These are phyloP conservation scores for Basipetospora chlamydospora DNA, from an alignment of 2,329 filamentous ascomycete genomes.

Conservation along the genomic window DNA sequence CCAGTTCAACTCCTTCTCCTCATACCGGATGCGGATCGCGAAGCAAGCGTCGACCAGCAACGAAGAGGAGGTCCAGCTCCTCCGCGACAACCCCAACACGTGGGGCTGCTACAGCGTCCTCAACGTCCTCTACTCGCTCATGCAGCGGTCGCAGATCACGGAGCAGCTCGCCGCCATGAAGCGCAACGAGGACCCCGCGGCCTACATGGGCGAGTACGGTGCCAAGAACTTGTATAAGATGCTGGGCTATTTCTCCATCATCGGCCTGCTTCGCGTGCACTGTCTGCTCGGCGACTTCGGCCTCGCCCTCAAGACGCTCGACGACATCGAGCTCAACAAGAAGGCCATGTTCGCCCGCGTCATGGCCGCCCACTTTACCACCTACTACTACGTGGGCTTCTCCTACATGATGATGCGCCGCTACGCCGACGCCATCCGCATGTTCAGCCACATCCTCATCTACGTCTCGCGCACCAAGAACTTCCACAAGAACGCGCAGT, in stretches of 20 bases:
- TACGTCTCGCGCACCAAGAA: conserved; percentile 99
- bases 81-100: conserved; percentile 94
- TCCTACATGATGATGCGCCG: conserved; percentile 99
- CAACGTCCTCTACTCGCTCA: conserved; percentile 97
- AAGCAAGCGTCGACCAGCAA: conserved; percentile 54
- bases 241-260: conserved; percentile 98
- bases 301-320: conserved; percentile 93
- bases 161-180: conserved; percentile 94
- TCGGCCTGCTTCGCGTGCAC: conserved; percentile 90
- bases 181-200: conserved; percentile 75
- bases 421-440: conserved; percentile 97
- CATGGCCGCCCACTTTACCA: conserved; percentile 99
- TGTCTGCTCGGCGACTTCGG: conserved; percentile 95
- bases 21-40: conserved; percentile 85
- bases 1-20: conserved; percentile 99
- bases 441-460: conserved; percentile 99
- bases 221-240: conserved; percentile 91
- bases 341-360: conserved; percentile 99
- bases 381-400: conserved; percentile 99
- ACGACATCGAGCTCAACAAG: conserved; percentile 99
- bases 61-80: conserved; percentile 80
- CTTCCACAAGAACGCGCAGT: conserved; percentile 98
- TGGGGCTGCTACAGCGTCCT: conserved; percentile 99
- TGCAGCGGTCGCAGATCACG: conserved; percentile 94
- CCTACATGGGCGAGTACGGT: conserved; percentile 89